Conservation (phyloP, 73 alveolate genomes). For the Paramecium octaurelia region DNA sequence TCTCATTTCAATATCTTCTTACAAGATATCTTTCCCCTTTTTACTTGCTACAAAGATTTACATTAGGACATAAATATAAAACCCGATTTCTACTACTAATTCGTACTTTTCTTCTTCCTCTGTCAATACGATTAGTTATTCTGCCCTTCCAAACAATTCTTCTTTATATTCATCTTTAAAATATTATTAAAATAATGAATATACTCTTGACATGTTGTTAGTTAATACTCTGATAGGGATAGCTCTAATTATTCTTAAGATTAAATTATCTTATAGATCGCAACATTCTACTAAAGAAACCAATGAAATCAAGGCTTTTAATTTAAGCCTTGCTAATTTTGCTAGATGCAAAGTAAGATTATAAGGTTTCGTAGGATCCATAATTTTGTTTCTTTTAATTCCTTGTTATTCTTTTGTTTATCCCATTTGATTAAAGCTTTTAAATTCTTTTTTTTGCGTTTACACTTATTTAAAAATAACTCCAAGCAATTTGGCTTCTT, state of each 20-base stretch:
- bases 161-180: conserved; percentile 46
- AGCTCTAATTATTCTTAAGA: conserved; percentile 60
- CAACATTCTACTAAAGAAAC: conserved; percentile 64
- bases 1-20: conserved; percentile 53
- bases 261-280: conserved; percentile 36
- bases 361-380: not conserved
- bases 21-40: conserved; percentile 51
- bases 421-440: not conserved
- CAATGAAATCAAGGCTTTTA: conserved; percentile 51
- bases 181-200: conserved; percentile 14
- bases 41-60: conserved; percentile 42
- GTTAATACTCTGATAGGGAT: conserved; percentile 51
- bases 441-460: not conserved
- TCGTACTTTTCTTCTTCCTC: conserved; percentile 35
- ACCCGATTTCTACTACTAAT: conserved; percentile 64
- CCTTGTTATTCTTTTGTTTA: not conserved
- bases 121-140: not conserved
- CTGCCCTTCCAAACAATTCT: conserved; percentile 38
- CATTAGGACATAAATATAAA: conserved; percentile 43
- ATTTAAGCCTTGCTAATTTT: conserved; percentile 53
- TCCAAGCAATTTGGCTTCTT: not conserved
- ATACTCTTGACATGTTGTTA: conserved; percentile 48
- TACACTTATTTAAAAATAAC: not conserved
- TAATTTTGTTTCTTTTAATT: not conserved
- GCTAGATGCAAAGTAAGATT: conserved; percentile 24